phyloP scores from a whole-genome alignment of 257 asterid species.

The Scutellaria minor region DNA sequence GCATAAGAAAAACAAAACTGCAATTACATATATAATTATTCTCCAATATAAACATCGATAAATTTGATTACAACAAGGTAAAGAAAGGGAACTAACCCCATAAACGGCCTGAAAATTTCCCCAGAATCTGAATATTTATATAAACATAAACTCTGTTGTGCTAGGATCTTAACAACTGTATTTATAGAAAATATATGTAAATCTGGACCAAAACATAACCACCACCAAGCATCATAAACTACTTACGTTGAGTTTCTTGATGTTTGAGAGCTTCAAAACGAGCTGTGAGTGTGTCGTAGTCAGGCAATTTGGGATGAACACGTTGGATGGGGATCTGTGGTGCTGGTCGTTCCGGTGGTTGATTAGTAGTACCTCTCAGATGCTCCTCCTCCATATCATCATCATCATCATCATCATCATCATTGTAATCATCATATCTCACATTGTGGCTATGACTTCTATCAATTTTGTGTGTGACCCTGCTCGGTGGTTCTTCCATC shows the following conservation, averaged over 20 bases:
- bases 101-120: conserved; percentile 12
- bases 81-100: neutral
- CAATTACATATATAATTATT: neutral
- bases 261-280: conserved; percentile 92
- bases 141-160: too few relatives aligned
- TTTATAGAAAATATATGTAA: neutral
- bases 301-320: conserved; percentile 91
- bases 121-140: conserved; percentile 25
- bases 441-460: conserved; percentile 74
- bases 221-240: neutral
- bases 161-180: neutral
- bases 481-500: conserved; percentile 58
- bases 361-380: conserved; percentile 29
- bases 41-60: neutral
- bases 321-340: conserved; percentile 58
- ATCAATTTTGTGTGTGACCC: conserved; percentile 38
- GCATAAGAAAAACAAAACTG: too few relatives aligned
- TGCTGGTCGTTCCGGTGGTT: conserved; percentile 63
- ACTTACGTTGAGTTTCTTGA: conserved; percentile 46
- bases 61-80: conserved; percentile 25
- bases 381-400: conserved; percentile 18
- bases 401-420: conserved; percentile 25
- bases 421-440: conserved; percentile 73
- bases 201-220: neutral
- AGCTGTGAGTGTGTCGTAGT: conserved; percentile 79